Evolutionary conservation across 441 rosid genomes (phyloP).

Genomic region (Adansonia madagascariensis): DNA sequence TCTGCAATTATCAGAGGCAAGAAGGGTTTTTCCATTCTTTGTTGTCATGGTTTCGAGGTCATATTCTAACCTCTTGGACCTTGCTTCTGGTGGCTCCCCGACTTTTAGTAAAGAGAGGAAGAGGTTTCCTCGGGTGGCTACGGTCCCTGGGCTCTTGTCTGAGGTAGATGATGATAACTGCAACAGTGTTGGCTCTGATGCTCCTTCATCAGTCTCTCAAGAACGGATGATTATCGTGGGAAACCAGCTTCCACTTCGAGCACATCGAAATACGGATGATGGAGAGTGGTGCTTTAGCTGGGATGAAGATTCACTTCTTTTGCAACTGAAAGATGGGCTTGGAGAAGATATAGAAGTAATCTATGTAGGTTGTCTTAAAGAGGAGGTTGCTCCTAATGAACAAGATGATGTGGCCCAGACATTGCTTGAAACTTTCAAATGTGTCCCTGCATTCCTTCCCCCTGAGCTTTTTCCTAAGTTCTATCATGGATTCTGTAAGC

Average conservation of each 20-base stretch:
- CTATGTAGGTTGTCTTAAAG: slow-evolving; percentile 82
- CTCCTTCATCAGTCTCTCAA: slow-evolving; percentile 71
- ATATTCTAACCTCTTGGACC: slow-evolving; percentile 84
- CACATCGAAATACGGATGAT: slow-evolving; percentile 49
- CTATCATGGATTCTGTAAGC: slow-evolving; percentile 95
- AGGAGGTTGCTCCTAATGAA: slow-evolving; percentile 54
- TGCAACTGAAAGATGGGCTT: slow-evolving; percentile 85
- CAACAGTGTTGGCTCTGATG: slow-evolving; percentile 74
- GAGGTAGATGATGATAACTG: slow-evolving; percentile 73
- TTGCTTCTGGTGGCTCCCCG: slow-evolving; percentile 67
- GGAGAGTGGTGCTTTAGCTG: slow-evolving; percentile 66
- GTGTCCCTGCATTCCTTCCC: slow-evolving; percentile 86
- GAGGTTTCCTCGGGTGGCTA: slow-evolving; percentile 78
- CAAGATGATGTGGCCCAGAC: slow-evolving; percentile 84
- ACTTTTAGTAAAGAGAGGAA: slow-evolving; percentile 59
- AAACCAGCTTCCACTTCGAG: slow-evolving; percentile 81
- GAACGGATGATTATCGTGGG: slow-evolving; percentile 85
- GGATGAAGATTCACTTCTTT: slow-evolving; percentile 88
- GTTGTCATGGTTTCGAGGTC: slow-evolving; percentile 77
- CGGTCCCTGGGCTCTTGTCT: slow-evolving; percentile 68
- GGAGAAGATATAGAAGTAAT: slow-evolving; percentile 79
- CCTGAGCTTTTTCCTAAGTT: slow-evolving; percentile 69
- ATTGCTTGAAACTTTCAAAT: slow-evolving; percentile 78
- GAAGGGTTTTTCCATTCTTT: slow-evolving; percentile 22
- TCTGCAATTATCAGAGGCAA: slow-evolving; percentile 20